Conservation (phyloP, 2,329 filamentous ascomycete genomes). For the Acephala macrosclerotiorum region DNA sequence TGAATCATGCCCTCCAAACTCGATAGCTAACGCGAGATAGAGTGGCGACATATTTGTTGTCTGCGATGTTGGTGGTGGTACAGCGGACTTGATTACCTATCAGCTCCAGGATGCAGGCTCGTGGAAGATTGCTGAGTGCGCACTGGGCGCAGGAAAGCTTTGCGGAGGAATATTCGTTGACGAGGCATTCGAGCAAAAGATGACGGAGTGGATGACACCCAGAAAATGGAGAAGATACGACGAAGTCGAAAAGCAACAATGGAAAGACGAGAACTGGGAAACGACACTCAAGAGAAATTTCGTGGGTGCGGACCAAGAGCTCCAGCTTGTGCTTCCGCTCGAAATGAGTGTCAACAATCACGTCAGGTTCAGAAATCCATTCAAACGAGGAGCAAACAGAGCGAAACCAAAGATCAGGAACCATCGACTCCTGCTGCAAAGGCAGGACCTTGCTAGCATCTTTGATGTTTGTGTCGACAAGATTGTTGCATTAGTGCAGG, state of each 20-base stretch:
- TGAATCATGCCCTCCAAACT: no score
- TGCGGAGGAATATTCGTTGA: slow-evolving; percentile 6
- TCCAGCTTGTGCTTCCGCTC: background rate
- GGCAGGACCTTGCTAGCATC: background rate
- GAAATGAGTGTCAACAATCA: background rate
- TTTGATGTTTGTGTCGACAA: background rate
- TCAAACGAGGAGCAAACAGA: background rate
- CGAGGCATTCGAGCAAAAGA: slow-evolving; percentile 5
- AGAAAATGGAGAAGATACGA: background rate
- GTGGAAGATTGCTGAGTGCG: slow-evolving; percentile 5
- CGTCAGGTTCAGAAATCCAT: background rate
- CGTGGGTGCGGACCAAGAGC: background rate
- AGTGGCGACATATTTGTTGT: slow-evolving; percentile 2
- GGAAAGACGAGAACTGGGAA: background rate
- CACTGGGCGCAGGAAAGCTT: background rate
- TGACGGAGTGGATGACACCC: background rate
- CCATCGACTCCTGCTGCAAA: no score
- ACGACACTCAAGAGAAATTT: background rate
- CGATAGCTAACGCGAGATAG: no score
- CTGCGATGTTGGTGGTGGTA: slow-evolving; percentile 9
- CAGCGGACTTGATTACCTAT: slow-evolving; percentile 5
- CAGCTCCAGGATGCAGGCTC: background rate
- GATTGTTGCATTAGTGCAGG: background rate
- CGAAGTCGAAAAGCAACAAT: background rate
- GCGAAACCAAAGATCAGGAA: background rate